Base-by-base conservation (phyloP, 768 basidiomycete species). In the Mycena rosella region DNA sequence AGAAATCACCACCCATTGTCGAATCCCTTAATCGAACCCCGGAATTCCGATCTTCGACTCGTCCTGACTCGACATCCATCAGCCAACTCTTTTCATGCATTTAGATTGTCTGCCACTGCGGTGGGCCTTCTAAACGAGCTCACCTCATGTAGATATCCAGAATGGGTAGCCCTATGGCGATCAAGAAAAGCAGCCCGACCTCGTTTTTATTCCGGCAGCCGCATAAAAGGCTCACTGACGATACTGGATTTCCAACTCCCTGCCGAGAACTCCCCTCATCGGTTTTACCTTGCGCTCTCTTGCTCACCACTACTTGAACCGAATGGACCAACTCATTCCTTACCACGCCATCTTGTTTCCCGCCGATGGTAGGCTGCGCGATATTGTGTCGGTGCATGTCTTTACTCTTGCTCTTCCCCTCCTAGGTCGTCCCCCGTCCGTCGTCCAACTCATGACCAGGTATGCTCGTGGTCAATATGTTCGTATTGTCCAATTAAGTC, bases 281-380 rank as follows among this genome's bases (percentile, higher is more conserved):
- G 34, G 34, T 51, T 53, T 68, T 56, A 40, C 67, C 36, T 57
- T 49, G 40, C 38, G 24, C 42, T 44, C 55, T 49, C 53, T 40
- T 34, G 14, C 54, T 30, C 29, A n/a, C 55, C 17, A 60, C 44
- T 60, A 52, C 65, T 45, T 48, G 17, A n/a, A 15, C 48, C 45
- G 70, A 61, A 93, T 93, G 91, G 90, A 91, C 74, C 86, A 88
- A 69, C 80, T 91, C 65, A 76, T 82, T 32, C 82, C 86, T n/a
- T 90, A 84, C 74, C 88, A 92, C 26, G 91, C 91, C 49, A 87
- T 95, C 70, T 83, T 94, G 67, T 91, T 95, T 75, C 92, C 93
- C 29, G 87, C 90, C 38, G 93, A 95, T 68, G 89, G 36, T 49
- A 32, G 27, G 44, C 42, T 62, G 27, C 22, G 11, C 44, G 36